These are phyloP conservation scores for Rauvolfia tetraphylla DNA, from an alignment of 257 asterid genomes.

Conservation along the genomic window DNA sequence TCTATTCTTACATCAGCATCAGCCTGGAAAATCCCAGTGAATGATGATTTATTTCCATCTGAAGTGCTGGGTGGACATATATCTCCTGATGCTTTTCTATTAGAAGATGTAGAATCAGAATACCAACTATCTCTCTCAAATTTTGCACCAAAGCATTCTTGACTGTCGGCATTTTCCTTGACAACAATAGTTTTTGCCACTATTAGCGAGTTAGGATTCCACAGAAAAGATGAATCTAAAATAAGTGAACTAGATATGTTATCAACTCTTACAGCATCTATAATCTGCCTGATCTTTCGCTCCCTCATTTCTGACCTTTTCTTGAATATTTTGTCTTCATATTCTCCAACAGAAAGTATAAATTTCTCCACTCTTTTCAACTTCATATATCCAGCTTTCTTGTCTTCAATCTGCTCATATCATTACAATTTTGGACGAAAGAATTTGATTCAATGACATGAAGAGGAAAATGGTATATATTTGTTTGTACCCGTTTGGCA, in stretches of 20 bases:
- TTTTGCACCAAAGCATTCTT: neutral
- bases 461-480: neutral
- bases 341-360: slow-evolving; percentile 40
- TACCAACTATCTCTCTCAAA: neutral
- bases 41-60: neutral
- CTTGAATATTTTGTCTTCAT: slow-evolving; percentile 54
- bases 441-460: neutral
- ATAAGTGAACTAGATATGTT: neutral
- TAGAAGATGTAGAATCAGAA: neutral
- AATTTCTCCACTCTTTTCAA: slow-evolving; percentile 47
- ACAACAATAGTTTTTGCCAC: neutral
- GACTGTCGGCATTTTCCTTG: slow-evolving; percentile 1
- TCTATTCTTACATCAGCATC: neutral
- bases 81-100: neutral
- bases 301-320: slow-evolving; percentile 41
- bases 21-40: neutral
- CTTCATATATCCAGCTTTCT: slow-evolving; percentile 33
- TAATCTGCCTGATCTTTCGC: slow-evolving; percentile 21
- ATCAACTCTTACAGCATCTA: slow-evolving; percentile 32
- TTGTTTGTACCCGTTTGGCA: slow-evolving; percentile 34
- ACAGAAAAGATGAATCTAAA: neutral
- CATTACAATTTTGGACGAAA: neutral
- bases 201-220: neutral
- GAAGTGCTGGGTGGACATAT: neutral
- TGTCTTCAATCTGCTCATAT: slow-evolving; percentile 32